Evolutionary conservation across 306 rosid species (phyloP), one percentile per base, ranked within the genome.

Genomic region (Lathyrus tuberosus): DNA sequence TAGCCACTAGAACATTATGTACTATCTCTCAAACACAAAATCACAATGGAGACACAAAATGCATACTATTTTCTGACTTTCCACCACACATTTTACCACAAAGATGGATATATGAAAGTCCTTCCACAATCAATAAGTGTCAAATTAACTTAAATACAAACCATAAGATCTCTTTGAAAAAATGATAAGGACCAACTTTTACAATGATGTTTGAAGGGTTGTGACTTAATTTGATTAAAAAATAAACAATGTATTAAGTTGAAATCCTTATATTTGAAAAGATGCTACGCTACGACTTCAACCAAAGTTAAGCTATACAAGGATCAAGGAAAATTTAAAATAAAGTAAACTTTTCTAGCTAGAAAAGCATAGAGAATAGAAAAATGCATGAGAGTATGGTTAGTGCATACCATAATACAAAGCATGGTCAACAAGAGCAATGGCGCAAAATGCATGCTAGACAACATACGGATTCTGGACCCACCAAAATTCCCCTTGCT

Each of bases 391-490:
- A 48, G 76, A 44, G 66, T 15, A 38, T 11, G 78, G 73, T 75
- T 60, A 81, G 75, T 76, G 81, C 79, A 53, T 22, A 74, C 31
- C 71, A 62, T 71, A 71, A 79, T 86, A 84, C 90, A 88, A 83
- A 90, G 95, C 96, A 84, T 88, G 95, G 81, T 80, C 28, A 86
- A 81, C 76, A 79, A 44, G 82, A 75, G 86, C 82, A 86, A 90
- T 72, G 81, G 60, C 47, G 59, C 79, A 76, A 80, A 77, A 68
- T 87, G 96, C 97, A 86, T 87, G 98, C 97, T 84, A 85, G 97
- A 88, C 96, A 88, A 70, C 70, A 76, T 78, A 58, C 37, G 87
- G 98, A 79, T 53, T 57, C 8, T 33, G 63, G 63, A 57, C 88
- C 98, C 98, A 92, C 96, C 70, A 62, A 70, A 76, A 49, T 22